Evolutionary conservation across 352 stramenopile genomes (phyloP).

Genomic region (Phytopythium montanum): DNA sequence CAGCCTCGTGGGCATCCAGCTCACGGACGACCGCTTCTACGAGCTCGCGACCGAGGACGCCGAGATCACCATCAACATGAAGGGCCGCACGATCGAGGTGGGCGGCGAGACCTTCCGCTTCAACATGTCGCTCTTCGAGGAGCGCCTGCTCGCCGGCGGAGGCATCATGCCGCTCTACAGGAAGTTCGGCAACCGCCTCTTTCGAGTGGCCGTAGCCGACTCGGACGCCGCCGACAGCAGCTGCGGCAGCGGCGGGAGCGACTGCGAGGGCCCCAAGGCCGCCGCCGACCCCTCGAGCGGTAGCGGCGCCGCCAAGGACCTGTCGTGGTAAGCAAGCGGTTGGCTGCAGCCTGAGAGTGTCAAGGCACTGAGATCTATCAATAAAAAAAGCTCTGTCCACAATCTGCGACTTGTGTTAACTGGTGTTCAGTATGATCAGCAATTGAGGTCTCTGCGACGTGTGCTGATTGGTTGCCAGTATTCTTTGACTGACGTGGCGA

Average conservation of each 20-base stretch:
- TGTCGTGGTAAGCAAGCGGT: slow-evolving; percentile 56
- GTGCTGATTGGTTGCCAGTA: background rate
- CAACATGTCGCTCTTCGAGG: slow-evolving; percentile 86
- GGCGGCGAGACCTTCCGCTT: slow-evolving; percentile 74
- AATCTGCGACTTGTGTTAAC: background rate
- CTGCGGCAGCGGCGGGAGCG: slow-evolving; percentile 33
- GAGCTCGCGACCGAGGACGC: slow-evolving; percentile 69
- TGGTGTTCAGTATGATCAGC: background rate
- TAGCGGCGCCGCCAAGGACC: slow-evolving; percentile 35
- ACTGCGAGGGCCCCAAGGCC: slow-evolving; percentile 35
- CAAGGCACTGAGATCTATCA: background rate
- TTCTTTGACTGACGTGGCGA: background rate
- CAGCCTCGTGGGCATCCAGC: slow-evolving; percentile 74
- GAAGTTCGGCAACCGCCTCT: slow-evolving; percentile 83
- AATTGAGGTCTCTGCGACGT: slow-evolving; percentile 1
- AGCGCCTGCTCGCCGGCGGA: slow-evolving; percentile 71
- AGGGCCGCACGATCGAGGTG: slow-evolving; percentile 75
- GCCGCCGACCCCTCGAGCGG: slow-evolving; percentile 23
- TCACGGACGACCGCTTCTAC: slow-evolving; percentile 80
- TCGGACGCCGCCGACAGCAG: slow-evolving; percentile 28
- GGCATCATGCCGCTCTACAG: slow-evolving; percentile 88
- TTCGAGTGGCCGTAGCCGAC: slow-evolving; percentile 79
- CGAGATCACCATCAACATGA: slow-evolving; percentile 82
- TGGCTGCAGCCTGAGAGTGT: too few relatives aligned
- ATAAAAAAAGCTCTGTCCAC: slow-evolving; percentile 1